Conservation (phyloP, 768 basidiomycete species). For the Coprinopsis cinerea region DNA sequence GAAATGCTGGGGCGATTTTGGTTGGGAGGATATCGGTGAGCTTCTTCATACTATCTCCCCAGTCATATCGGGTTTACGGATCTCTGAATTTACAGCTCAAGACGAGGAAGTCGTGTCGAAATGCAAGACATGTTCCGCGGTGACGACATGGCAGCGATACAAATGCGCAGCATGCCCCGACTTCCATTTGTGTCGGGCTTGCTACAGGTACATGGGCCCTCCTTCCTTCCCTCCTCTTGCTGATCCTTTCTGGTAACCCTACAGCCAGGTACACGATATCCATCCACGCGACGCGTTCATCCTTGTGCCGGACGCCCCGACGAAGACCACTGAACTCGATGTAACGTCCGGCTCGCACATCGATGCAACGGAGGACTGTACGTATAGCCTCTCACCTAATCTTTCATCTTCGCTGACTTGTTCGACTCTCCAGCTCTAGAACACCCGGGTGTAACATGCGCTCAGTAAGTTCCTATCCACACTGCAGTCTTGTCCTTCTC, state of each 20-base stretch:
- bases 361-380: slow-evolving; percentile 53
- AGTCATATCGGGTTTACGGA: neutral
- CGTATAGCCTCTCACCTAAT: slow-evolving; percentile 19
- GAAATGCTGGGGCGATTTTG: slow-evolving; percentile 75
- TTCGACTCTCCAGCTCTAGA: slow-evolving; percentile 46
- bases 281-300: slow-evolving; percentile 89
- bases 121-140: slow-evolving; percentile 78
- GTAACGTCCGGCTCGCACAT: slow-evolving; percentile 23
- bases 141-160: slow-evolving; percentile 60
- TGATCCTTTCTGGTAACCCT: neutral
- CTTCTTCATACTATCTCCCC: neutral
- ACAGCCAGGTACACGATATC: slow-evolving; percentile 83
- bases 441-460: slow-evolving; percentile 79
- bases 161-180: slow-evolving; percentile 81
- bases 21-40: slow-evolving; percentile 89
- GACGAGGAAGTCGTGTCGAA: slow-evolving; percentile 58
- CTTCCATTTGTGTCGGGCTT: slow-evolving; percentile 77
- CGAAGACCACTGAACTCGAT: slow-evolving; percentile 38
- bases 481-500: neutral
- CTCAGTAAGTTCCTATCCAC: slow-evolving; percentile 55
- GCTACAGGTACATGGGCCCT: slow-evolving; percentile 56
- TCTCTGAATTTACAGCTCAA: slow-evolving; percentile 37
- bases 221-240: slow-evolving; percentile 4
- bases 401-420: neutral
- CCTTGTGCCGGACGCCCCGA: slow-evolving; percentile 60